phyloP scores from a whole-genome alignment of 2,329 filamentous ascomycete species.

The Thelonectria rubi region DNA sequence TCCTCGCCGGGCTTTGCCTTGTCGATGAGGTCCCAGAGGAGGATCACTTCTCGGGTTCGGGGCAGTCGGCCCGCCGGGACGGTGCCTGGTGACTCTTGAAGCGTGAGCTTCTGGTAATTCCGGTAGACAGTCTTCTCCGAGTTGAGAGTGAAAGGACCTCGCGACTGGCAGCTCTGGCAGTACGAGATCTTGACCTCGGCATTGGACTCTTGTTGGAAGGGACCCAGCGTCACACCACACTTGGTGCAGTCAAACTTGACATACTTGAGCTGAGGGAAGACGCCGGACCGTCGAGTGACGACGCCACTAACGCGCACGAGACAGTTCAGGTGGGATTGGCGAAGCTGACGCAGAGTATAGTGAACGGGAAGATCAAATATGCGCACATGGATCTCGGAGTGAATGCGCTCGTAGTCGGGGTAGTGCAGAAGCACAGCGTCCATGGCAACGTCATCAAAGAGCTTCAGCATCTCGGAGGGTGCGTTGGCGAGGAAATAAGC shows the following conservation, averaged over 20 bases:
- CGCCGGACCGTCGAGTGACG: constrained; percentile 90
- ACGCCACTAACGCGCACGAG: constrained; percentile 94
- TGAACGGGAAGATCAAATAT: constrained; percentile 94
- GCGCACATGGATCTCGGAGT: constrained; percentile 96
- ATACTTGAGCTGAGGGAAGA: constrained; percentile 98
- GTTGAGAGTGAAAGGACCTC: constrained; percentile 94
- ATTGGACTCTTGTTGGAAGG: constrained; percentile 97
- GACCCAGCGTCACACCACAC: constrained; percentile 89
- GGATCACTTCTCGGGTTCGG: constrained; percentile 90
- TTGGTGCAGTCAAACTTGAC: constrained; percentile 98
- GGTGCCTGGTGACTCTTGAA: constrained; percentile 96
- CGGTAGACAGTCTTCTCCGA: constrained; percentile 98
- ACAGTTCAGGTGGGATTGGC: constrained; percentile 95
- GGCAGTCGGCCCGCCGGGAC: constrained; percentile 95
- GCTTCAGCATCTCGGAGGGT: constrained; percentile 91
- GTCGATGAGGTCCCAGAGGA: constrained; percentile 97
- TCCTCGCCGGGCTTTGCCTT: constrained; percentile 97
- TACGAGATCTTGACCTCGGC: constrained; percentile 96
- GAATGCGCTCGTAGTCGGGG: constrained; percentile 96
- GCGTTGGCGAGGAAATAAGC: constrained; percentile 97
- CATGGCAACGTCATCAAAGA: constrained; percentile 97
- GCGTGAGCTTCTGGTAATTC: constrained; percentile 97
- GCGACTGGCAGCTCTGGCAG: constrained; percentile 95
- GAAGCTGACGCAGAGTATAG: constrained; percentile 93
- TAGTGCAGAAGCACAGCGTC: constrained; percentile 96